A percentile compares a stretch with the other conserved stretches of the same genome.
phyloP scores from a whole-genome alignment of 2,329 filamentous ascomycete species.

The Ceratocystis cacaofunesta region DNA sequence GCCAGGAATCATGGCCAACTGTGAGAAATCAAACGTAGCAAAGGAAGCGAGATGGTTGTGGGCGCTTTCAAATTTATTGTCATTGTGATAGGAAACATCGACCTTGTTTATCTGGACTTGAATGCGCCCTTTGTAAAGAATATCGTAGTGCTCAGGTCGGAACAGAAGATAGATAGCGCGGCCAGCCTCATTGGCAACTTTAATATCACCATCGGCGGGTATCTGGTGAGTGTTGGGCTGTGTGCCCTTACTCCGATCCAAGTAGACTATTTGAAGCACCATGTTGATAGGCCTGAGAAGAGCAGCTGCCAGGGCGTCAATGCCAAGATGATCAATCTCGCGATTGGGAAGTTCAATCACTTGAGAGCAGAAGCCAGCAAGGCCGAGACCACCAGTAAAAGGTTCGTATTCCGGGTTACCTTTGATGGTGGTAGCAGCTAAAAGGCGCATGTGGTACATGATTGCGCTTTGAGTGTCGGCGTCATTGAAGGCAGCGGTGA shows the following conservation, averaged over 20 bases:
- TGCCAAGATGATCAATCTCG: constrained; percentile 84
- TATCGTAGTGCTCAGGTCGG: constrained; percentile 80
- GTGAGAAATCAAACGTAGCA: constrained; percentile 29
- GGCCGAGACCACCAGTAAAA: constrained; percentile 48
- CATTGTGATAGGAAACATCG: constrained; percentile 36
- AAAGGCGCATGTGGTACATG: constrained; percentile 70
- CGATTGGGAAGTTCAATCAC: constrained; percentile 59
- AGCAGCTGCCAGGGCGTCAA: constrained; percentile 61
- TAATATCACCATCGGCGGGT: constrained; percentile 37
- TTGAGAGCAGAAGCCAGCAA: constrained; percentile 54
- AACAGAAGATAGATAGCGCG: constrained; percentile 45
- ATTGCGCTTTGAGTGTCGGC: constrained; percentile 52
- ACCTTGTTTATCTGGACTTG: constrained; percentile 31
- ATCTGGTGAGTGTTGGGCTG: constrained; percentile 60
- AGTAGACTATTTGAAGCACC: constrained; percentile 74
- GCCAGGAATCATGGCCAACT: constrained; percentile 35
- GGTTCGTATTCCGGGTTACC: constrained; percentile 54
- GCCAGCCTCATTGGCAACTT: constrained; percentile 30
- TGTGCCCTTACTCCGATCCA: constrained; percentile 69
- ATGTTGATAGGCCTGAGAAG: constrained; percentile 67
- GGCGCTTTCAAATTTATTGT: constrained; percentile 29
- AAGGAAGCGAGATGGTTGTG: constrained; percentile 29
- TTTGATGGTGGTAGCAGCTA: constrained; percentile 76
- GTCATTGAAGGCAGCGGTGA: constrained; percentile 63
- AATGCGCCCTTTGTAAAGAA: constrained; percentile 54